Conservation (phyloP, 306 rosid genomes). For the Fagus sylvatica region DNA sequence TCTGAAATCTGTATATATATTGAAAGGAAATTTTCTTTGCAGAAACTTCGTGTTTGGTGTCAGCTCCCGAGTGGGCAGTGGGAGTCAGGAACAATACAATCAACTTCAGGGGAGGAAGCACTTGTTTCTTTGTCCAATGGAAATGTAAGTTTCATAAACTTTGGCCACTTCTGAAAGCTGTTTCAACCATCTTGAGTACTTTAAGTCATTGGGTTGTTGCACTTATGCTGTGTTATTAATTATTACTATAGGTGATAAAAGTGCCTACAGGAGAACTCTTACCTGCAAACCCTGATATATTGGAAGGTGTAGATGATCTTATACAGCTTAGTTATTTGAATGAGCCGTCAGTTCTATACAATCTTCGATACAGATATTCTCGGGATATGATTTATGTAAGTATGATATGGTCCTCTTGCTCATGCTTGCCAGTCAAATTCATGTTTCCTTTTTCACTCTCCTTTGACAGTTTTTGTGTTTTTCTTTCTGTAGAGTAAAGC, state of each 20-base stretch:
- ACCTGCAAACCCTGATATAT: constrained; percentile 90
- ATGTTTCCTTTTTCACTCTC: constrained; percentile 28
- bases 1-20: constrained; percentile 15
- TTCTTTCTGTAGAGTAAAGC: constrained; percentile 78
- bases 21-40: constrained; percentile 31
- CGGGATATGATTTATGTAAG: constrained; percentile 83
- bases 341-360: constrained; percentile 86
- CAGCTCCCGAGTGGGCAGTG: constrained; percentile 63
- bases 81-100: constrained; percentile 80
- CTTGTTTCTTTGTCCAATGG: constrained; percentile 66
- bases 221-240: constrained; percentile 24
- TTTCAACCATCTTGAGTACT: constrained; percentile 19
- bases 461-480: constrained; percentile 25
- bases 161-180: constrained; percentile 11
- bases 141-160: constrained; percentile 51
- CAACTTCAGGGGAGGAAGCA: constrained; percentile 71
- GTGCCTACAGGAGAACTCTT: constrained; percentile 59
- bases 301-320: constrained; percentile 93
- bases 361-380: constrained; percentile 71
- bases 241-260: constrained; percentile 54
- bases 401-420: constrained; percentile 26
- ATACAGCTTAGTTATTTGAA: constrained; percentile 86
- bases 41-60: constrained; percentile 97
- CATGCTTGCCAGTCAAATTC: constrained; percentile 12
- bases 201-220: constrained; percentile 28